Conservation (phyloP, 2,329 filamentous ascomycete species). For the Arachnomyces sp. region DNA sequence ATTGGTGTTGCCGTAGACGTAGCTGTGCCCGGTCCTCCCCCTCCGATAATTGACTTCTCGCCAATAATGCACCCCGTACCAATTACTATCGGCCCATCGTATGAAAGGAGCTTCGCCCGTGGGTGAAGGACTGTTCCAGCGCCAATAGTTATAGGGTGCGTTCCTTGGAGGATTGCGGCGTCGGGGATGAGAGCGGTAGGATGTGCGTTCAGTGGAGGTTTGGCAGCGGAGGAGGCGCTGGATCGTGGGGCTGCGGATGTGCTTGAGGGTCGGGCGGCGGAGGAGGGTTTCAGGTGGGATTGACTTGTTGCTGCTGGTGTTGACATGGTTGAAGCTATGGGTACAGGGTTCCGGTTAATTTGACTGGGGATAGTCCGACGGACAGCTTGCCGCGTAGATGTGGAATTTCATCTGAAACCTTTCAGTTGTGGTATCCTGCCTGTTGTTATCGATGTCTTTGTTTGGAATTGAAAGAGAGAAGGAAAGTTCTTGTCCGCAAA, state of each 20-base stretch:
- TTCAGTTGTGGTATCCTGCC: slow-evolving; percentile 26
- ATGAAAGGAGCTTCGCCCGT: slow-evolving; percentile 68
- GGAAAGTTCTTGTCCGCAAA: background rate
- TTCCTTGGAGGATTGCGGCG: slow-evolving; percentile 46
- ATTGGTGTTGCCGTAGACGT: slow-evolving; percentile 7
- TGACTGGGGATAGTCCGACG: too few relatives aligned
- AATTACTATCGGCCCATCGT: slow-evolving; percentile 67
- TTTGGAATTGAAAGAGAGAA: slow-evolving; percentile 1
- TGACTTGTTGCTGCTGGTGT: slow-evolving; percentile 14
- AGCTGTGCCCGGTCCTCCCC: slow-evolving; percentile 11
- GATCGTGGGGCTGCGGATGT: slow-evolving; percentile 16
- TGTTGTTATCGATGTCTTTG: background rate
- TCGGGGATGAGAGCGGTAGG: slow-evolving; percentile 33
- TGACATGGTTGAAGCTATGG: slow-evolving; percentile 5
- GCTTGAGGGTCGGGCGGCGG: slow-evolving; percentile 19
- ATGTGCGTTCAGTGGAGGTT: slow-evolving; percentile 29
- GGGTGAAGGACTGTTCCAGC: slow-evolving; percentile 79
- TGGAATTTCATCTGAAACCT: too few relatives aligned
- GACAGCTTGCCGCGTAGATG: too few relatives aligned
- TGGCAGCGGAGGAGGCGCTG: slow-evolving; percentile 20
- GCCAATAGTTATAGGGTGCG: slow-evolving; percentile 68
- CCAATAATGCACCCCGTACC: slow-evolving; percentile 75
- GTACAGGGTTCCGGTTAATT: background rate
- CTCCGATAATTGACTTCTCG: slow-evolving; percentile 47
- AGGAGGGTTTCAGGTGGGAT: slow-evolving; percentile 21